Conservation (phyloP, 441 rosid genomes). For the Capsella rubella region DNA sequence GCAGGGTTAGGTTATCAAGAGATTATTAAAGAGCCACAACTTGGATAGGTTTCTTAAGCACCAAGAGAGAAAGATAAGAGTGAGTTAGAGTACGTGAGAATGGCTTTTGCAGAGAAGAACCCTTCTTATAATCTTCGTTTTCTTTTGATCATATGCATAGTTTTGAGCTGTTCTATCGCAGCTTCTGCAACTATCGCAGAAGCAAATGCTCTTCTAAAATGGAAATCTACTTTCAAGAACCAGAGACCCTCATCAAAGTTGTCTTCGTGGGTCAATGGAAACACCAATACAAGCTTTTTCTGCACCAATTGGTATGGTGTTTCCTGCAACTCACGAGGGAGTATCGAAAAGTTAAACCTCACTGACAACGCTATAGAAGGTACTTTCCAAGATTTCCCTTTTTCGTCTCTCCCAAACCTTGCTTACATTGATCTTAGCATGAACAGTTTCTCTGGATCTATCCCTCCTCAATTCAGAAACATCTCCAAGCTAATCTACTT, state of each 20-base stretch:
- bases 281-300: neutral
- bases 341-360: slow-evolving; percentile 30
- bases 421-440: slow-evolving; percentile 21
- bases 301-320: slow-evolving; percentile 40
- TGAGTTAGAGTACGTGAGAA: neutral
- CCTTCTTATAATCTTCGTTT: neutral
- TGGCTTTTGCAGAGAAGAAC: slow-evolving; percentile 1
- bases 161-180: slow-evolving; percentile 16
- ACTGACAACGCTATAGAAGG: slow-evolving; percentile 41
- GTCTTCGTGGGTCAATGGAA: neutral
- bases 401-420: slow-evolving; percentile 42
- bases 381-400: slow-evolving; percentile 41
- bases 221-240: slow-evolving; percentile 34
- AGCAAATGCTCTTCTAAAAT: neutral
- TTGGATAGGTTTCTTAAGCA: neutral
- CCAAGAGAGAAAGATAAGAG: neutral
- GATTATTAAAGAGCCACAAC: slow-evolving; percentile 9
- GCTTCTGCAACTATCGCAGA: slow-evolving; percentile 20
- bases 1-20: no score
- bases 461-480: no score
- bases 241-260: slow-evolving; percentile 26
- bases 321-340: slow-evolving; percentile 16
- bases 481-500: neutral
- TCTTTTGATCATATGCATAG: slow-evolving; percentile 9
- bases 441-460: slow-evolving; percentile 18